phyloP scores from a whole-genome alignment of 2,329 filamentous ascomycete genomes.

The Pestalotiopsis sp. region DNA sequence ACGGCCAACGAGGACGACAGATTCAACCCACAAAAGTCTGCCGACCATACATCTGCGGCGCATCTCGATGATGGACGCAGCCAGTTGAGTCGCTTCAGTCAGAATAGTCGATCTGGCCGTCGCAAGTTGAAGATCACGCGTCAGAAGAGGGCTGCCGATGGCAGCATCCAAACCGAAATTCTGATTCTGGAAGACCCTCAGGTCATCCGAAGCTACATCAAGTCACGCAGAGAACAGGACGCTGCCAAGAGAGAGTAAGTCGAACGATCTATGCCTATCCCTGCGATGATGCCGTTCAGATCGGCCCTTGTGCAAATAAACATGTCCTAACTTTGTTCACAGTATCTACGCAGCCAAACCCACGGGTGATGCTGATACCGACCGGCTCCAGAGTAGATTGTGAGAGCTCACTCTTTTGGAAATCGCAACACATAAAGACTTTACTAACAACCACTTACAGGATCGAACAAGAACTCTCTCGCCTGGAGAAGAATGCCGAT shows the following conservation, averaged over 20 bases:
- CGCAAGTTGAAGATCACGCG: constrained; percentile 76
- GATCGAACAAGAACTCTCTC: constrained; percentile 74
- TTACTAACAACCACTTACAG: constrained; percentile 41
- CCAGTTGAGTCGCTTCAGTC: constrained; percentile 74
- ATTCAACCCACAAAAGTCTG: constrained; percentile 70
- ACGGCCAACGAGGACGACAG: constrained; percentile 66
- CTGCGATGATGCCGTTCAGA: constrained; percentile 19
- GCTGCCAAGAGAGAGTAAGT: constrained; percentile 75
- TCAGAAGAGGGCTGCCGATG: constrained; percentile 62
- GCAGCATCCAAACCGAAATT: constrained; percentile 62
- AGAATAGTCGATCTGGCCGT: constrained; percentile 66
- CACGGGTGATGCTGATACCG: constrained; percentile 53
- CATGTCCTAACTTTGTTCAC: constrained; percentile 40
- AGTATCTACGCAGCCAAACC: constrained; percentile 54
- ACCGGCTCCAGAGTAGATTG: constrained; percentile 51
- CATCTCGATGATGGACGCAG: constrained; percentile 76
- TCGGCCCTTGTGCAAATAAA: neutral
- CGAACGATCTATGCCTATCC: neutral
- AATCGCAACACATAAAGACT: constrained; percentile 42
- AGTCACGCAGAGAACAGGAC: constrained; percentile 71
- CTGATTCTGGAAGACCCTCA: constrained; percentile 75
- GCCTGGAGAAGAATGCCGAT: constrained; percentile 89
- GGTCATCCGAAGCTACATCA: constrained; percentile 88
- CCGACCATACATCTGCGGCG: constrained; percentile 69
- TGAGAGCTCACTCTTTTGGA: constrained; percentile 19